Base-by-base conservation (phyloP, 2,329 filamentous ascomycete genomes). In the Anthostomella pinea region DNA sequence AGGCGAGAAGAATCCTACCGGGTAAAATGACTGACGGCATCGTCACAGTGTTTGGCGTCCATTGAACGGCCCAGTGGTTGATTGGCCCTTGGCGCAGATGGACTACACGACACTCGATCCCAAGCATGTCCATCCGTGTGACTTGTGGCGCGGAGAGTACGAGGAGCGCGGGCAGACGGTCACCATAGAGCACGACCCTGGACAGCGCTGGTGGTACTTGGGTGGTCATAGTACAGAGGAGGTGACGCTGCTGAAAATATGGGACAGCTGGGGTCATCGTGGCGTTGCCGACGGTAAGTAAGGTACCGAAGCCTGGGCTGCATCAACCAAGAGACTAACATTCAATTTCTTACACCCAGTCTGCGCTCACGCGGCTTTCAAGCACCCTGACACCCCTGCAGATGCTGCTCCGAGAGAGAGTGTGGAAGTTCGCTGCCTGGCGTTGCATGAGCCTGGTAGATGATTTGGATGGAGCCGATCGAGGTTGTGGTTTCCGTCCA, bases 291-390 rank as follows among this genome's bases (percentile, higher is more conserved):
- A 42, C 18, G 15, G 39, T 39, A 35, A 35, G 33, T 28, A 25
- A 11, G 31, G 13, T 26, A 9, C 17, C 7, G 19, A n/a, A n/a
- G n/a, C n/a, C n/a, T n/a, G n/a, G n/a, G n/a, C n/a, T n/a, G n/a
- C n/a, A n/a, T n/a, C n/a, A n/a, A n/a, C n/a, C n/a, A n/a, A n/a
- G n/a, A n/a, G n/a, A n/a, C n/a, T n/a, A n/a, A n/a, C n/a, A n/a
- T n/a, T 27, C 18, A 33, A 20, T 39, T 27, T 22, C 27, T 38
- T 19, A 17, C 28, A 14, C 14, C 31, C 24, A 33, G 43, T 49
- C 24, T 56, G 58, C 37, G 53, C 52, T 8, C 48, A 50, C 27
- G 20, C 28, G 6, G 35, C 35, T 6, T 38, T 38, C 10, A 14
- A 31, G 37, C 33, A 44, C 23, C 43, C 39, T 4, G 17, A 41